phyloP scores from a whole-genome alignment of 2,329 filamentous ascomycete species.

The Apiospora rasikravindrae region DNA sequence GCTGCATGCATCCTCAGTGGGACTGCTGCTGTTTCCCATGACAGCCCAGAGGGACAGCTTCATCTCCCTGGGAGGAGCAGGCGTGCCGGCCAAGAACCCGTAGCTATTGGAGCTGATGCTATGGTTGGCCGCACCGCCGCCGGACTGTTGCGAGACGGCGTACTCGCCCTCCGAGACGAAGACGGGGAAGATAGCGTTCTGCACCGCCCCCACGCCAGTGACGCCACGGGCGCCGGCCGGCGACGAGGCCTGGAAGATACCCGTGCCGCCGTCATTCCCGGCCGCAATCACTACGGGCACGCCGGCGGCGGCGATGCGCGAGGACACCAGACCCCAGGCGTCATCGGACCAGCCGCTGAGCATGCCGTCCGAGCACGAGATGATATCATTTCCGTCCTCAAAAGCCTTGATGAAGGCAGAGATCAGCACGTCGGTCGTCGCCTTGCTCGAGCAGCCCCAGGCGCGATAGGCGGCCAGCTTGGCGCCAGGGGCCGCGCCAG shows the following conservation, averaged over 20 bases:
- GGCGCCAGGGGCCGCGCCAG: slow-evolving; percentile 29
- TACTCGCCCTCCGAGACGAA: slow-evolving; percentile 21
- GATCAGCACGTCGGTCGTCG: slow-evolving; percentile 36
- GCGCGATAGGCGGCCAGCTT: slow-evolving; percentile 29
- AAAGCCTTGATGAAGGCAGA: slow-evolving; percentile 37
- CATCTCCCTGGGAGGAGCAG: slow-evolving; percentile 23
- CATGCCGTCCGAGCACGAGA: slow-evolving; percentile 38
- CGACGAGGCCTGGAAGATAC: slow-evolving; percentile 25
- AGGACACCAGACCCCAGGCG: slow-evolving; percentile 42
- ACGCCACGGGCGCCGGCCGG: slow-evolving; percentile 25
- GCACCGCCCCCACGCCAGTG: slow-evolving; percentile 25
- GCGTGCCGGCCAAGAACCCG: slow-evolving; percentile 27
- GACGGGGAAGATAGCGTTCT: slow-evolving; percentile 26
- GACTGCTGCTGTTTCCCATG: slow-evolving; percentile 38
- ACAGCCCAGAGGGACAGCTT: slow-evolving; percentile 39
- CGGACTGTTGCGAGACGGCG: neutral
- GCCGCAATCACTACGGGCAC: slow-evolving; percentile 46
- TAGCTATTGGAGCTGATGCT: slow-evolving; percentile 26
- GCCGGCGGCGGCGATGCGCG: slow-evolving; percentile 46
- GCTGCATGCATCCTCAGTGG: slow-evolving; percentile 44
- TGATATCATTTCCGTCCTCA: slow-evolving; percentile 39
- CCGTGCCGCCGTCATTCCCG: slow-evolving; percentile 45
- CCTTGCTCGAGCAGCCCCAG: slow-evolving; percentile 25
- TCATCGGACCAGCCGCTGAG: slow-evolving; percentile 37
- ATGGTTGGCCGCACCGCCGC: slow-evolving; percentile 39